Evolutionary conservation across 1,284 basidiomycete species (phyloP), one percentile per base, ranked within the genome.

Genomic region (Thecaphora frezii): DNA sequence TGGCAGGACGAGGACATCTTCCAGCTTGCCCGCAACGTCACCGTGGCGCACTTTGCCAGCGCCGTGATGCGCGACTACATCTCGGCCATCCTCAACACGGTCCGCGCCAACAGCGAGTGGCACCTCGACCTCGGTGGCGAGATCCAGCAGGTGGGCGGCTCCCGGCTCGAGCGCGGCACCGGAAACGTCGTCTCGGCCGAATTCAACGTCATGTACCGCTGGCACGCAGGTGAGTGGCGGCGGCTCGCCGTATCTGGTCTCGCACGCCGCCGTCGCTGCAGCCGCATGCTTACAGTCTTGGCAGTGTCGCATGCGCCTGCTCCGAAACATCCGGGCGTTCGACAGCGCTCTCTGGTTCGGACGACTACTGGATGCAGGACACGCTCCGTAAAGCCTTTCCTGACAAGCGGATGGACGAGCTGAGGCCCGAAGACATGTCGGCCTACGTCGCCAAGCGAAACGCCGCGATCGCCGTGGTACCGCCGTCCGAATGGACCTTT

Each of bases 351-450:
- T 43, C 37, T 33, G 46, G 33, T 23, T 51, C 57, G 24, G 60
- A 64, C 44, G 56, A 44, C 30, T 37, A 42, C 39, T 64, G 58
- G 58, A 60, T 60, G 45, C 52, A 55, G 30, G 50, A 49, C 23
- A 28, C 43, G 7, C 26, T 61, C 7, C 41, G 46, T 8, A 18
- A 26, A 12, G 52, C 19, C 19, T 43, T 25, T 30, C 60, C 60
- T 12, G 58, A 46, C 4, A 54, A 30, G 23, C 25, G 44, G 2
- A 41, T 64, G 19, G 45, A 54, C 18, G 43, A 84, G 54, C 76
- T 90, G 21, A 86, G 85, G 0, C 60, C 81, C 0, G 25, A 74
- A 0, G 88, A 91, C 66, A 90, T 90, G 81, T 84, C 82, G 58
- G 57, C 33, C 1, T 83, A 81, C 3, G 83, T 53, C 5, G 25